Evolutionary conservation across 2,329 filamentous ascomycete species (phyloP).

Genomic region (Epichloe gansuensis): DNA sequence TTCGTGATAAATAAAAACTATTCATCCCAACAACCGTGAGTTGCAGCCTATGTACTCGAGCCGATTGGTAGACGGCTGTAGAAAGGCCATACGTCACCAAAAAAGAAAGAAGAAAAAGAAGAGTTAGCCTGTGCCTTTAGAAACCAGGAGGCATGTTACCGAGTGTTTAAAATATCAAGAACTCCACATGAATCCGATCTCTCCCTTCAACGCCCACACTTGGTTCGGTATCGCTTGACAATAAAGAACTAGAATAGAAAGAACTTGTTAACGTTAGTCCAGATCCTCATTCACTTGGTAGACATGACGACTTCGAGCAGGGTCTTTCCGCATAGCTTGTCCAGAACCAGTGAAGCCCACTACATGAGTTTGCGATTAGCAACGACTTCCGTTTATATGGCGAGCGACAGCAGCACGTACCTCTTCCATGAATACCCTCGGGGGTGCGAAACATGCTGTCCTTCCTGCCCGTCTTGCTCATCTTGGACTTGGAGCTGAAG

Average conservation of each 20-base stretch:
- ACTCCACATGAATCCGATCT: slow-evolving; percentile 10
- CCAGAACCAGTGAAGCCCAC: slow-evolving; percentile 95
- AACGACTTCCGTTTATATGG: neutral
- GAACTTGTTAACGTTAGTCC: slow-evolving; percentile 34
- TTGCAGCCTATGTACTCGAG: slow-evolving; percentile 5
- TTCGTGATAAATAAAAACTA: neutral
- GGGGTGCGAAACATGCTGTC: slow-evolving; percentile 96
- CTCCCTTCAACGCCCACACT: slow-evolving; percentile 10
- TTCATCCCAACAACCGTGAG: neutral
- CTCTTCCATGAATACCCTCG: slow-evolving; percentile 73
- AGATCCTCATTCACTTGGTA: slow-evolving; percentile 68
- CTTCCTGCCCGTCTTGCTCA: slow-evolving; percentile 59
- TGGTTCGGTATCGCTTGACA: slow-evolving; percentile 1
- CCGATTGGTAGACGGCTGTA: slow-evolving; percentile 1
- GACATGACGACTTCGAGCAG: slow-evolving; percentile 67
- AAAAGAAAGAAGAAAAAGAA: slow-evolving; percentile 6
- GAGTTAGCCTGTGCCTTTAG: slow-evolving; percentile 30
- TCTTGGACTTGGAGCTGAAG: slow-evolving; percentile 68
- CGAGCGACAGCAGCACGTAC: slow-evolving; percentile 32
- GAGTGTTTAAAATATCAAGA: slow-evolving; percentile 15
- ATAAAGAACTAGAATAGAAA: neutral
- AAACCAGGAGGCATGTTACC: slow-evolving; percentile 22
- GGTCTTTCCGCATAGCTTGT: slow-evolving; percentile 90
- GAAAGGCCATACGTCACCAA: slow-evolving; percentile 3
- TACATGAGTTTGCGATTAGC: slow-evolving; percentile 25